These are phyloP conservation scores for Claviceps monticola DNA, from an alignment of 2,329 filamentous ascomycete genomes.

Conservation along the genomic window DNA sequence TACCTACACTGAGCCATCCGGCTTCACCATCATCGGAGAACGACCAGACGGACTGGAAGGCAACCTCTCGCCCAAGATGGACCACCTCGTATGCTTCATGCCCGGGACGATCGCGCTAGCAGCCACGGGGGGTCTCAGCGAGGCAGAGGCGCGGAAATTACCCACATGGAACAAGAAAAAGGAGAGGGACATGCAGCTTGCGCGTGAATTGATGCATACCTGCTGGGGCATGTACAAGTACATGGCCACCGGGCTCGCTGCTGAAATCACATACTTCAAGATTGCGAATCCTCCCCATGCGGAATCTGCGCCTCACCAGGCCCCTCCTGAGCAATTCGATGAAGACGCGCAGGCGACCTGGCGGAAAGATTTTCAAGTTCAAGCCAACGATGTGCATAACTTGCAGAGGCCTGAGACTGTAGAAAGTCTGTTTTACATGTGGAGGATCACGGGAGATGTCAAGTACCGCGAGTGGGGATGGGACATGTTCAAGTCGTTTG, in stretches of 20 bases:
- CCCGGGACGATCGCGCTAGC: slow-evolving; percentile 88
- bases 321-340: slow-evolving; percentile 35
- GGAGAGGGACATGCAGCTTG: slow-evolving; percentile 76
- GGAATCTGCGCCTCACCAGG: slow-evolving; percentile 35
- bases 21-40: slow-evolving; percentile 84
- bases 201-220: slow-evolving; percentile 84
- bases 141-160: slow-evolving; percentile 60
- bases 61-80: slow-evolving; percentile 76
- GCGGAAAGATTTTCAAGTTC: slow-evolving; percentile 68
- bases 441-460: slow-evolving; percentile 83
- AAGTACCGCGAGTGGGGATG: slow-evolving; percentile 94
- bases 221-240: slow-evolving; percentile 96
- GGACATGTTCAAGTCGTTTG: slow-evolving; percentile 93
- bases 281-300: slow-evolving; percentile 52
- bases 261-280: slow-evolving; percentile 87
- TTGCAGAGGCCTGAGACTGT: slow-evolving; percentile 91
- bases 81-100: slow-evolving; percentile 95
- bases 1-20: slow-evolving; percentile 68
- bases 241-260: slow-evolving; percentile 80
- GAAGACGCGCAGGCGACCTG: slow-evolving; percentile 44
- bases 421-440: slow-evolving; percentile 97
- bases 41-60: slow-evolving; percentile 58
- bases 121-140: slow-evolving; percentile 63
- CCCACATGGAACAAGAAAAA: slow-evolving; percentile 63
- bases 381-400: slow-evolving; percentile 77